A percentile compares a stretch with the other conserved stretches of the same genome.
Conservation (phyloP, 2,329 filamentous ascomycete genomes). For the Beauveria sp. region DNA sequence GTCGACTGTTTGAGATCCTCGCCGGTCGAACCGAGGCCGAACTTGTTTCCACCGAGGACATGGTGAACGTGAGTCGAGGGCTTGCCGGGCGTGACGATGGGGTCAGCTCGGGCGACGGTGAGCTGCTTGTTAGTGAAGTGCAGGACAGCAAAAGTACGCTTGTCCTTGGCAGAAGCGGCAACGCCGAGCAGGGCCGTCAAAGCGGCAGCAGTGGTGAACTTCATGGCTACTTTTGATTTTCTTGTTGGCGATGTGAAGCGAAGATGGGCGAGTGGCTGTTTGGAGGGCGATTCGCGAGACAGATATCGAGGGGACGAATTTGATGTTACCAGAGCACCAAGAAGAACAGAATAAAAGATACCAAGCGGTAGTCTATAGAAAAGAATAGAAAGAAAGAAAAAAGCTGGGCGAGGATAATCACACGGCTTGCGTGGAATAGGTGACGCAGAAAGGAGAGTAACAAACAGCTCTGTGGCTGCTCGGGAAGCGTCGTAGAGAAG, state of each 20-base stretch:
- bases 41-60: conserved; percentile 63
- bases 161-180: conserved; percentile 32
- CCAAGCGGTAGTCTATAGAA: background rate
- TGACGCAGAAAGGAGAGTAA: conserved; percentile 11
- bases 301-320: background rate
- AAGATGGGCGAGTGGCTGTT: background rate
- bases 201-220: conserved; percentile 23
- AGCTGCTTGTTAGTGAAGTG: conserved; percentile 61
- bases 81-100: conserved; percentile 56
- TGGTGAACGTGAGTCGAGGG: conserved; percentile 59
- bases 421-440: conserved; percentile 10
- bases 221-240: conserved; percentile 23
- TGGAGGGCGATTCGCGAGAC: background rate
- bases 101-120: conserved; percentile 56
- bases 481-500: background rate
- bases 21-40: conserved; percentile 54
- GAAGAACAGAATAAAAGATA: background rate
- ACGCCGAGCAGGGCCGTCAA: conserved; percentile 32
- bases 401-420: conserved; percentile 9
- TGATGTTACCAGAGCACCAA: conserved; percentile 11
- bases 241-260: background rate
- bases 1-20: conserved; percentile 50
- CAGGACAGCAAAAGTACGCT: conserved; percentile 58
- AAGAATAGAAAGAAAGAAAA: background rate
- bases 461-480: conserved; percentile 3